phyloP scores from a whole-genome alignment of 768 basidiomycete genomes.

The Termitomyces titanicus region DNA sequence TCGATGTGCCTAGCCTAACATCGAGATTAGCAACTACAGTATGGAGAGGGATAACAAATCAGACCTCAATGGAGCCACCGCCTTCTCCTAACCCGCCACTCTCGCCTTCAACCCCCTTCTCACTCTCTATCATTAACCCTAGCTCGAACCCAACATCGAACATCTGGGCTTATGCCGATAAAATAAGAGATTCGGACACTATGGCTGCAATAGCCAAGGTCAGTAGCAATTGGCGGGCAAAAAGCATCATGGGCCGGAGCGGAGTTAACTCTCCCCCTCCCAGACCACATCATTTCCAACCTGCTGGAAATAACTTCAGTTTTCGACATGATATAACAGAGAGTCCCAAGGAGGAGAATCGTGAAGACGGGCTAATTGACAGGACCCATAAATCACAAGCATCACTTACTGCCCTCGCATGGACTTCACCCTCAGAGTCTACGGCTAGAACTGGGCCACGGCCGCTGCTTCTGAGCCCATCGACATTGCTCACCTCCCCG shows the following conservation, averaged over 20 bases:
- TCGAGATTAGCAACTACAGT: constrained; percentile 59
- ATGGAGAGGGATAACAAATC: constrained; percentile 77
- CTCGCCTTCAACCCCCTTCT: constrained; percentile 22
- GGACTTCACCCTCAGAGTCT: constrained; percentile 29
- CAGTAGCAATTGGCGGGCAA: constrained; percentile 74
- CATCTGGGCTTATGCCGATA: constrained; percentile 72
- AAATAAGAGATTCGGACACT: constrained; percentile 69
- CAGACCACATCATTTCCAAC: constrained; percentile 54
- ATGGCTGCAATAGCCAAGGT: constrained; percentile 68
- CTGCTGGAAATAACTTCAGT: constrained; percentile 54
- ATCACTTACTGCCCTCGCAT: constrained; percentile 41
- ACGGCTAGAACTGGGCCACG: constrained; percentile 53
- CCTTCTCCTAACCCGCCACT: constrained; percentile 34
- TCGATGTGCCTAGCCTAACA: constrained; percentile 32
- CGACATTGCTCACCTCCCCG: constrained; percentile 35
- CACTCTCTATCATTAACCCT: constrained; percentile 18
- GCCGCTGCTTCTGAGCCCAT: constrained; percentile 61
- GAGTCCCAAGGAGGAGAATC: constrained; percentile 27
- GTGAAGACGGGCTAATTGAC: constrained; percentile 30
- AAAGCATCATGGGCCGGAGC: constrained; percentile 41
- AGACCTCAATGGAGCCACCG: constrained; percentile 66
- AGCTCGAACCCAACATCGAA: constrained; percentile 23
- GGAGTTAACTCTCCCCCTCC: constrained; percentile 50
- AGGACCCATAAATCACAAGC: constrained; percentile 36
- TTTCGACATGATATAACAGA: constrained; percentile 21